A percentile compares a stretch with the other conserved stretches of the same genome.
These are phyloP conservation scores for Fusarium liriodendri DNA, from an alignment of 2,329 filamentous ascomycete genomes.

Conservation along the genomic window DNA sequence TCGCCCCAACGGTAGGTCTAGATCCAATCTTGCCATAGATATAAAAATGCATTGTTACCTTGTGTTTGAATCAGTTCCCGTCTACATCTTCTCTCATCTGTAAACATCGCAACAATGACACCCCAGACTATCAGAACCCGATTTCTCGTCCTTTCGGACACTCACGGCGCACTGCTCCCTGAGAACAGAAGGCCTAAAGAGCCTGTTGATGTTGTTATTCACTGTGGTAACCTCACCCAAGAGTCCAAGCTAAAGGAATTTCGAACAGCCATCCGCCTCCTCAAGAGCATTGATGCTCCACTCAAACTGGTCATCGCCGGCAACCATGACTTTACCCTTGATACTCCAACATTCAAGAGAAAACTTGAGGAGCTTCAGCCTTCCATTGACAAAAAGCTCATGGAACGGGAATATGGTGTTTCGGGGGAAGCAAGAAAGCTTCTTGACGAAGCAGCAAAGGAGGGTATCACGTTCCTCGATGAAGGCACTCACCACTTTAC, in stretches of 20 bases:
- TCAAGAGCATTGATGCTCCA: slow-evolving; percentile 53
- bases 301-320: slow-evolving; percentile 62
- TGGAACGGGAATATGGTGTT: slow-evolving; percentile 48
- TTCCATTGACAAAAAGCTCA: background rate
- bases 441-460: slow-evolving; percentile 28
- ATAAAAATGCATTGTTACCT: background rate
- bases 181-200: background rate
- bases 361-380: slow-evolving; percentile 20
- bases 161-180: slow-evolving; percentile 4
- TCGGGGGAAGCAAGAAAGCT: slow-evolving; percentile 50
- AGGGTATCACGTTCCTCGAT: slow-evolving; percentile 53
- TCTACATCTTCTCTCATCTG: background rate
- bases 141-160: slow-evolving; percentile 25
- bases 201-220: slow-evolving; percentile 55
- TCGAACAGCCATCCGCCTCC: slow-evolving; percentile 48
- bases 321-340: slow-evolving; percentile 61
- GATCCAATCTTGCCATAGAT: background rate
- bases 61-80: background rate
- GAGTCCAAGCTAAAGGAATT: slow-evolving; percentile 57
- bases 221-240: slow-evolving; percentile 61
- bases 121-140: slow-evolving; percentile 1
- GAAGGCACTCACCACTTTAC: slow-evolving; percentile 56
- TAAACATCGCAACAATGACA: background rate
- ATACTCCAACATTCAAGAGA: slow-evolving; percentile 48
- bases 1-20: background rate